Conservation (phyloP, 2,329 filamentous ascomycete genomes). For the Ophiostoma ulmi region DNA sequence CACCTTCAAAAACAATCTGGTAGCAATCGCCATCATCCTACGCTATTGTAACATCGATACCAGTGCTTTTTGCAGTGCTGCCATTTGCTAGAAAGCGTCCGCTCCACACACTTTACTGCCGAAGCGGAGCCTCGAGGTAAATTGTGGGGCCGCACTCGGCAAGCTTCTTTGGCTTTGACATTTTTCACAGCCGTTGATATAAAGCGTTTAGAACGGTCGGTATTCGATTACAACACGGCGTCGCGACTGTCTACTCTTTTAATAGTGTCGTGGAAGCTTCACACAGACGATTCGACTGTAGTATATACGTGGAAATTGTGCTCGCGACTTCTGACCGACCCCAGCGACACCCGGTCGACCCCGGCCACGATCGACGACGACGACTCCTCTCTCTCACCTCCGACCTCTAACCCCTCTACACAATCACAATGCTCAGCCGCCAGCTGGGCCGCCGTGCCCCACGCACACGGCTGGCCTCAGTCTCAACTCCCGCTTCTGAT, state of each 20-base stretch:
- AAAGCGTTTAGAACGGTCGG: background rate
- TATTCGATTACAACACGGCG: background rate
- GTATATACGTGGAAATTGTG: background rate
- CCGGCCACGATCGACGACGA: background rate
- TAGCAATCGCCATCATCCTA: slow-evolving; percentile 17
- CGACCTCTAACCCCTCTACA: background rate
- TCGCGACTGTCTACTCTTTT: background rate
- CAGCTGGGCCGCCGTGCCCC: slow-evolving; percentile 18
- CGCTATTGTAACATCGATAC: slow-evolving; percentile 21
- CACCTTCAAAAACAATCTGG: background rate
- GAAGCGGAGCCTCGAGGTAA: background rate
- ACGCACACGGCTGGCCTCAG: slow-evolving; percentile 11
- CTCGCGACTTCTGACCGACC: background rate
- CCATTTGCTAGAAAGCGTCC: slow-evolving; percentile 15
- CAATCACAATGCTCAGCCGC: slow-evolving; percentile 18
- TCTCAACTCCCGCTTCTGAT: background rate
- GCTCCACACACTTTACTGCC: background rate
- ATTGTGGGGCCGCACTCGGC: slow-evolving; percentile 17
- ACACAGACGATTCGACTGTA: background rate
- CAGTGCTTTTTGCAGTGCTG: slow-evolving; percentile 15
- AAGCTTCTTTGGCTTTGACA: slow-evolving; percentile 4
- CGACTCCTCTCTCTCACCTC: background rate
- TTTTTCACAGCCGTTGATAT: slow-evolving; percentile 4
- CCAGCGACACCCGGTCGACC: background rate
- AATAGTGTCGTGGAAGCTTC: no score